These are phyloP conservation scores for Metarhizium sp. DNA, from an alignment of 2,329 filamentous ascomycete species.

Conservation along the genomic window DNA sequence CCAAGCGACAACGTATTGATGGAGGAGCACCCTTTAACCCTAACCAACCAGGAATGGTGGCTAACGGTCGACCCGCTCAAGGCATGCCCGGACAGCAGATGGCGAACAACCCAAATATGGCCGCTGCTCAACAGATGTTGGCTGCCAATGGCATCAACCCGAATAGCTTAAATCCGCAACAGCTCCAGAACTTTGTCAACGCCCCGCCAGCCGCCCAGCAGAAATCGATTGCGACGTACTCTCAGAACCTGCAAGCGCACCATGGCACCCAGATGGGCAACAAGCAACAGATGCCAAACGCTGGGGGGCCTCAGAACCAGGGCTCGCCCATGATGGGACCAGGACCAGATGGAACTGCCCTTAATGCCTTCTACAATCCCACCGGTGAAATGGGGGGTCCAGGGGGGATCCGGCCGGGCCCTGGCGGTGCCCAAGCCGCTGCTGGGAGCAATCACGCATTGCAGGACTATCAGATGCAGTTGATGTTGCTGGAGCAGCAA, in stretches of 20 bases:
- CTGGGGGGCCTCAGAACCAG: slow-evolving; percentile 61
- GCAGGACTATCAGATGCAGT: slow-evolving; percentile 82
- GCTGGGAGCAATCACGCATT: slow-evolving; percentile 65
- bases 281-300: slow-evolving; percentile 70
- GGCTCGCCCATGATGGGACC: slow-evolving; percentile 75
- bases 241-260: slow-evolving; percentile 73
- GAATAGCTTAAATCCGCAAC: slow-evolving; percentile 60
- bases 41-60: slow-evolving; percentile 60
- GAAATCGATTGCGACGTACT: slow-evolving; percentile 83
- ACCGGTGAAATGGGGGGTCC: slow-evolving; percentile 47
- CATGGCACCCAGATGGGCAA: slow-evolving; percentile 73
- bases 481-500: slow-evolving; percentile 80
- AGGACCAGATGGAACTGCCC: slow-evolving; percentile 53
- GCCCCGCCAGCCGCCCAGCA: slow-evolving; percentile 55
- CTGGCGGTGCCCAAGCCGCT: slow-evolving; percentile 36
- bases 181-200: slow-evolving; percentile 58
- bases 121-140: slow-evolving; percentile 51
- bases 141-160: slow-evolving; percentile 66
- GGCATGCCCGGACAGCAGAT: slow-evolving; percentile 65
- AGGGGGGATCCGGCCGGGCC: slow-evolving; percentile 47
- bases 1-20: slow-evolving; percentile 76
- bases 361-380: slow-evolving; percentile 54
- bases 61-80: slow-evolving; percentile 61
- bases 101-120: slow-evolving; percentile 39
- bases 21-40: slow-evolving; percentile 62